Evolutionary conservation across 2,329 filamentous ascomycete genomes (phyloP).

Genomic region (Sclerotinia borealis): DNA sequence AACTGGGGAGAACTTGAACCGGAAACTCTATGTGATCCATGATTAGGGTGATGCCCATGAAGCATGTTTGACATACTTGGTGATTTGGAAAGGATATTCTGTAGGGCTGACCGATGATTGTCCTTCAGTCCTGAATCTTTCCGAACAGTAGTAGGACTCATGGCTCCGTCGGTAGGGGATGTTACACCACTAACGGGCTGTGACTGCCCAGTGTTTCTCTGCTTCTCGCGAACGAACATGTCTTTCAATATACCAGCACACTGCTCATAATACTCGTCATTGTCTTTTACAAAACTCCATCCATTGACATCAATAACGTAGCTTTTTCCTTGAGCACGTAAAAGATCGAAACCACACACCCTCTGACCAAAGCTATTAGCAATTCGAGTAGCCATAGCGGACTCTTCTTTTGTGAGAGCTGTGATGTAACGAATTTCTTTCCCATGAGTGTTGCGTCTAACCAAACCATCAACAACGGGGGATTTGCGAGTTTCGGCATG

Average conservation of each 20-base stretch:
- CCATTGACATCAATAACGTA: conserved; percentile 99
- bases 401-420: conserved; percentile 71
- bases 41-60: conserved; percentile 39
- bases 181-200: conserved; percentile 34
- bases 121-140: conserved; percentile 33
- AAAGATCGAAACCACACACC: conserved; percentile 91
- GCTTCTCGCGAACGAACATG: conserved; percentile 78
- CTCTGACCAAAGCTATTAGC: conserved; percentile 87
- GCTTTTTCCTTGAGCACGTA: conserved; percentile 82
- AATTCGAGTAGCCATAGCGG: conserved; percentile 81
- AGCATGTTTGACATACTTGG: conserved; percentile 54
- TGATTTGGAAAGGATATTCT: conserved; percentile 53
- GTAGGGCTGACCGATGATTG: conserved; percentile 45
- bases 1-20: conserved; percentile 37
- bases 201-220: conserved; percentile 41
- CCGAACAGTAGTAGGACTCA: conserved; percentile 14
- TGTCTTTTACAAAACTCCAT: conserved; percentile 99
- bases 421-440: conserved; percentile 97
- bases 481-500: conserved; percentile 97
- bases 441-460: conserved; percentile 91
- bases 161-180: conserved; percentile 17
- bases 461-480: conserved; percentile 91
- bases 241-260: conserved; percentile 80
- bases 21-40: conserved; percentile 32
- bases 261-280: conserved; percentile 95